Conservation (phyloP, 306 rosid species). For the Rosa lucieae region DNA sequence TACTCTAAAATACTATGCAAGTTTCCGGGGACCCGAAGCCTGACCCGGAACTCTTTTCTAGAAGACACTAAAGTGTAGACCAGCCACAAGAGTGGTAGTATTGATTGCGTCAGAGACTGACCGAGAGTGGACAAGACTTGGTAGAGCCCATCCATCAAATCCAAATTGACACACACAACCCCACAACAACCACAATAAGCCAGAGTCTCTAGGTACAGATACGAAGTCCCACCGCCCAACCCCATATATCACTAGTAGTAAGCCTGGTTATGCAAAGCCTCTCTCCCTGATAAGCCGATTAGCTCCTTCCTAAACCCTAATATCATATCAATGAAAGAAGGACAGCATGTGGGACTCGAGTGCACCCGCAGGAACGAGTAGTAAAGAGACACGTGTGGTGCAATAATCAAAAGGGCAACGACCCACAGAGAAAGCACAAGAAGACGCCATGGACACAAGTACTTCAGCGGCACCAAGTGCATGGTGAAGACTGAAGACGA, state of each 20-base stretch:
- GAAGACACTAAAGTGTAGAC: background rate
- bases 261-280: background rate
- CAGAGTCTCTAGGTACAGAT: background rate
- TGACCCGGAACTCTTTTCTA: background rate
- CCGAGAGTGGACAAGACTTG: background rate
- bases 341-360: conserved; percentile 15
- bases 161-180: background rate
- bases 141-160: conserved; percentile 6
- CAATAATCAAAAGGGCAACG: conserved; percentile 13
- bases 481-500: background rate
- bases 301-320: background rate
- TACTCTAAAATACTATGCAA: background rate
- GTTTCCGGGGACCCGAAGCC: background rate
- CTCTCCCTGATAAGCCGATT: background rate
- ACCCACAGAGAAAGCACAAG: conserved; percentile 23
- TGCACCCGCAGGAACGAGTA: background rate
- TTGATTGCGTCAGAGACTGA: background rate
- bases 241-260: background rate
- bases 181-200: background rate
- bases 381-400: conserved; percentile 44
- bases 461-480: conserved; percentile 5
- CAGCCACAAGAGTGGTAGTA: background rate
- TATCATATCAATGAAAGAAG: background rate
- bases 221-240: conserved; percentile 1
- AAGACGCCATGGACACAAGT: conserved; percentile 28